phyloP scores from a whole-genome alignment of 805 yeast genomes.

The Kodamaea lidongshanica region DNA sequence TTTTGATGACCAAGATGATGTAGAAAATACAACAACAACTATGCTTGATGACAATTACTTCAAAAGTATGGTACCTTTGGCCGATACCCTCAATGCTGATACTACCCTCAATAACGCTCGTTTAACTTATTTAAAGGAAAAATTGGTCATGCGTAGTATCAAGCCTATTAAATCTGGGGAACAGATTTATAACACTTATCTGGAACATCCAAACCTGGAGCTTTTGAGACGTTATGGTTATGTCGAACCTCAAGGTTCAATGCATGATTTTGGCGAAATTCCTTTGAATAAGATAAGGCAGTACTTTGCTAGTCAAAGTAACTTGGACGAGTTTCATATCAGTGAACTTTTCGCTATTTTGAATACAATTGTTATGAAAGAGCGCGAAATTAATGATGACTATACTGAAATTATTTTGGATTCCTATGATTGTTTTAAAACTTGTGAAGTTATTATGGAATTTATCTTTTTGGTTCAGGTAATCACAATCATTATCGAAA shows the following conservation, averaged over 20 bases:
- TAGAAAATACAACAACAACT: conserved; percentile 1
- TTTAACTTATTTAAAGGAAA: conserved; percentile 44
- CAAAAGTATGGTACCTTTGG: conserved; percentile 89
- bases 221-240: conserved; percentile 86
- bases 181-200: conserved; percentile 84
- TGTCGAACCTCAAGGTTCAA: conserved; percentile 68
- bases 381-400: conserved; percentile 33
- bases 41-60: conserved; percentile 31
- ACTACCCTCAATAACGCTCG: conserved; percentile 72
- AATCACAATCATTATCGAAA: conserved; percentile 30
- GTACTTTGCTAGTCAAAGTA: conserved; percentile 23
- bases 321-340: conserved; percentile 21
- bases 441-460: conserved; percentile 59
- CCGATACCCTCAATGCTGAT: conserved; percentile 87
- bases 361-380: conserved; percentile 19
- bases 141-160: conserved; percentile 66
- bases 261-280: conserved; percentile 77
- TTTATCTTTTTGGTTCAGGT: conserved; percentile 48
- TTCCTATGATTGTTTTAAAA: conserved; percentile 54
- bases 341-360: conserved; percentile 29
- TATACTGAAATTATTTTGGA: conserved; percentile 42
- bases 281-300: conserved; percentile 38
- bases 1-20: not conserved
- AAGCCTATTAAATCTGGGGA: conserved; percentile 54
- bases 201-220: conserved; percentile 89